These are phyloP conservation scores for Begonia fuchsioides DNA, from an alignment of 306 rosid species.

Conservation along the genomic window DNA sequence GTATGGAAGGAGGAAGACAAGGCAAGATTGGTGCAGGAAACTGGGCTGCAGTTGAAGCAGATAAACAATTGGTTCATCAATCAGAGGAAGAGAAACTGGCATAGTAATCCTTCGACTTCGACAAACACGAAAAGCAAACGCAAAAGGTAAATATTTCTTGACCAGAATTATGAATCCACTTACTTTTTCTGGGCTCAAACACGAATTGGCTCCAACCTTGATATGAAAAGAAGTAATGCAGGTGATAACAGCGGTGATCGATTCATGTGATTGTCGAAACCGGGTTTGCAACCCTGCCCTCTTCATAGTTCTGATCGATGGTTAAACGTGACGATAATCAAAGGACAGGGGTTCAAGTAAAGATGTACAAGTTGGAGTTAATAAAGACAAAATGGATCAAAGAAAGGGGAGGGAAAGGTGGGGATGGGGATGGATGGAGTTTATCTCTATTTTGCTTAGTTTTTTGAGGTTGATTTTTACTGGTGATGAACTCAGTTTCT, in stretches of 20 bases:
- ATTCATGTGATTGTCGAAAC: slow-evolving; percentile 16
- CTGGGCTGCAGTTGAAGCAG: slow-evolving; percentile 89
- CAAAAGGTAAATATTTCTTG: slow-evolving; percentile 41
- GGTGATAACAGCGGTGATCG: slow-evolving; percentile 50
- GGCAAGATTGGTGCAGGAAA: slow-evolving; percentile 89
- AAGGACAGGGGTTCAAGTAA: no score
- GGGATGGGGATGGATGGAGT: no score
- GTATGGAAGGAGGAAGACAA: slow-evolving; percentile 83
- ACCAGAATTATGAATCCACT: slow-evolving; percentile 8
- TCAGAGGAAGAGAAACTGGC: slow-evolving; percentile 99
- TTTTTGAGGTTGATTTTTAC: background rate
- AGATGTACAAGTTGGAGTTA: no score
- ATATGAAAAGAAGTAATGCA: slow-evolving; percentile 51
- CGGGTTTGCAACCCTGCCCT: background rate
- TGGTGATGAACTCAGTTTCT: no score
- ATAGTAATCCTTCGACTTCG: slow-evolving; percentile 89
- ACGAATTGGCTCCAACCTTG: slow-evolving; percentile 37
- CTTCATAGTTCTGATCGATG: no score
- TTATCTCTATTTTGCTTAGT: background rate
- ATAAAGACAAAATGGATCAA: background rate
- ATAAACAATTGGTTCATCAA: slow-evolving; percentile 98
- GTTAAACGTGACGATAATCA: no score
- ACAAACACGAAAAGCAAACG: slow-evolving; percentile 89
- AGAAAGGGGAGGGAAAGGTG: no score
- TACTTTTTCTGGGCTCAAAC: background rate